phyloP scores from a whole-genome alignment of 192 early-diverging fungal species.

The Coemansia sp. region DNA sequence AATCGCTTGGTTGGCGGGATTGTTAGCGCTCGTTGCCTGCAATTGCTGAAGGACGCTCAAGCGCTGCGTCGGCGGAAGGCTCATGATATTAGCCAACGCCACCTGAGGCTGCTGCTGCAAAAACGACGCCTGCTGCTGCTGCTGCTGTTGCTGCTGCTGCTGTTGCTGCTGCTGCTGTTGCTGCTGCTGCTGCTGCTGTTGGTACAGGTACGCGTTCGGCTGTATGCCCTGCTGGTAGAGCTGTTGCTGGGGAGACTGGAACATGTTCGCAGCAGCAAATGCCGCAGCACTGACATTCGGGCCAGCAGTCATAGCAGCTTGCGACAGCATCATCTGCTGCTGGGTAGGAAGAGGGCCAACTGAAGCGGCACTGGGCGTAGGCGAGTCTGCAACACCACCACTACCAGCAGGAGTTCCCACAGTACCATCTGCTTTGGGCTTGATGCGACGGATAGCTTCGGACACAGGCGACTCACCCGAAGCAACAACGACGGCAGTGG shows the following conservation, averaged over 20 bases:
- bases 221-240: constrained; percentile 7
- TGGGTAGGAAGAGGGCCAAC: neutral
- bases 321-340: neutral
- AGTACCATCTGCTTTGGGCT: constrained; percentile 33
- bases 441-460: constrained; percentile 27
- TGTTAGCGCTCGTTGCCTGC: constrained; percentile 5
- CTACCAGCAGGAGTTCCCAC: neutral
- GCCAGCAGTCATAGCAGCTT: constrained; percentile 3
- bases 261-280: constrained; percentile 7
- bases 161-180: constrained; percentile 10
- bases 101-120: constrained; percentile 13
- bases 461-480: constrained; percentile 16
- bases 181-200: constrained; percentile 9
- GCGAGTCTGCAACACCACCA: constrained; percentile 20
- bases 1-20: constrained; percentile 18
- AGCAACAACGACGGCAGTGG: neutral
- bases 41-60: constrained; percentile 31
- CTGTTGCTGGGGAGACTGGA: constrained; percentile 5
- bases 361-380: constrained; percentile 45
- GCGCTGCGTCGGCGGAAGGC: constrained; percentile 21
- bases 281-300: neutral
- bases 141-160: constrained; percentile 14
- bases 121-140: too few species aligned
- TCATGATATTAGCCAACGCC: constrained; percentile 4
- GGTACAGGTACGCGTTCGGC: neutral